A percentile compares a stretch with the other conserved stretches of the same genome.
phyloP scores from a whole-genome alignment of 148 eudicot genomes.

The Rhododendron simsii region DNA sequence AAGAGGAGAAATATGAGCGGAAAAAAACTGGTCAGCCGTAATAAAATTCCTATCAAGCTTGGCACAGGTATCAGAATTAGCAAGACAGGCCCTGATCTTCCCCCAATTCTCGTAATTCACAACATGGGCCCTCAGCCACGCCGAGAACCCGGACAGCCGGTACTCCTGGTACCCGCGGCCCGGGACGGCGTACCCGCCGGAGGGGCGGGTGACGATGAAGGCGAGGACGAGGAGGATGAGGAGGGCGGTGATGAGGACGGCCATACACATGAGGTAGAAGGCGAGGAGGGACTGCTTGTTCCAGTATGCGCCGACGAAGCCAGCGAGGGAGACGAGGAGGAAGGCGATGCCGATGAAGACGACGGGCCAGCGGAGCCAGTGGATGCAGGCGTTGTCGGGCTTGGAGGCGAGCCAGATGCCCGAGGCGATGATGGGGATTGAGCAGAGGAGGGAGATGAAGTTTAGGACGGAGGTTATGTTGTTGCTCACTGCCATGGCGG shows the following conservation, averaged over 20 bases:
- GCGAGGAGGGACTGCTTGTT: slow-evolving; percentile 67
- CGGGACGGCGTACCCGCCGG: slow-evolving; percentile 46
- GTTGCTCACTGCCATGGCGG: slow-evolving; percentile 78
- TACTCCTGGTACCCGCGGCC: slow-evolving; percentile 64
- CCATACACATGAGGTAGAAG: slow-evolving; percentile 68
- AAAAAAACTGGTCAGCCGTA: slow-evolving; percentile 50
- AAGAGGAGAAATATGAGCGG: slow-evolving; percentile 74
- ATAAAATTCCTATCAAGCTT: slow-evolving; percentile 43
- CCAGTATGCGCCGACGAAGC: slow-evolving; percentile 37
- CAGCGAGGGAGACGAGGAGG: slow-evolving; percentile 55
- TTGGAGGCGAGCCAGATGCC: slow-evolving; percentile 91
- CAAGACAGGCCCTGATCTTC: slow-evolving; percentile 68
- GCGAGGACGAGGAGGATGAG: slow-evolving; percentile 66
- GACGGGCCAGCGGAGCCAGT: slow-evolving; percentile 76
- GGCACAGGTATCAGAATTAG: slow-evolving; percentile 44
- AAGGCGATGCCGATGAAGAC: slow-evolving; percentile 50
- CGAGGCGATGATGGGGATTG: slow-evolving; percentile 78
- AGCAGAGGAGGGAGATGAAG: slow-evolving; percentile 78
- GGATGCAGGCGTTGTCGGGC: slow-evolving; percentile 85
- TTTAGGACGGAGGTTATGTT: slow-evolving; percentile 76
- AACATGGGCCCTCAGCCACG: slow-evolving; percentile 67
- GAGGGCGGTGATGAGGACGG: slow-evolving; percentile 55
- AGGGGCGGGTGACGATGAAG: slow-evolving; percentile 65
- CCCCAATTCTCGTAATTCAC: slow-evolving; percentile 53
- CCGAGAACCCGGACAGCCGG: slow-evolving; percentile 60